phyloP scores from a whole-genome alignment of 2,329 filamentous ascomycete genomes.

The Harringtonia aguacate region DNA sequence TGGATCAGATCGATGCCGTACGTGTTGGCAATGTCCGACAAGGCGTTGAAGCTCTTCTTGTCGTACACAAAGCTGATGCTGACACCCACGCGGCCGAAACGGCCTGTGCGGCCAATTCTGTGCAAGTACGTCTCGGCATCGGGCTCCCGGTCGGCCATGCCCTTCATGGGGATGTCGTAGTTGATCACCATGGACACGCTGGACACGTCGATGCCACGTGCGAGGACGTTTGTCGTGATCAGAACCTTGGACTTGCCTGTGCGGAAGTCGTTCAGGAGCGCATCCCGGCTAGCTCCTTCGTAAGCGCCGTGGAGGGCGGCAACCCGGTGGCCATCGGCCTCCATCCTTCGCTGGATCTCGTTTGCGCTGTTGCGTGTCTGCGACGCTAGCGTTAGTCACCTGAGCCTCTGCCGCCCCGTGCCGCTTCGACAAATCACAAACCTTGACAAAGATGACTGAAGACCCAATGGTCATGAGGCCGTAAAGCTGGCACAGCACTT shows the following conservation, averaged over 20 bases:
- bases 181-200: constrained; percentile 98
- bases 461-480: constrained; percentile 93
- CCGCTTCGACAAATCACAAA: constrained; percentile 27
- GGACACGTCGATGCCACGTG: constrained; percentile 86
- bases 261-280: constrained; percentile 78
- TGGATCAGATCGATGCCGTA: constrained; percentile 74
- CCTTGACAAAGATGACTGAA: constrained; percentile 95
- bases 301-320: constrained; percentile 81
- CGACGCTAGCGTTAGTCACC: neutral
- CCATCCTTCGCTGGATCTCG: constrained; percentile 79
- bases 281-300: constrained; percentile 73
- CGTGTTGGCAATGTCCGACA: constrained; percentile 68
- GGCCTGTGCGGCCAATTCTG: constrained; percentile 91
- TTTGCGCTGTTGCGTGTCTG: constrained; percentile 78
- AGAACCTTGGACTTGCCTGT: constrained; percentile 84
- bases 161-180: constrained; percentile 76
- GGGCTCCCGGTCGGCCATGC: constrained; percentile 65
- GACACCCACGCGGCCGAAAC: constrained; percentile 93
- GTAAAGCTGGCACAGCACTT: constrained; percentile 83
- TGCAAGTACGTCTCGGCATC: constrained; percentile 96
- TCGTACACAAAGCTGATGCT: constrained; percentile 92
- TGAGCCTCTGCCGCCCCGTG: neutral
- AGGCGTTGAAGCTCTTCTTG: constrained; percentile 65
- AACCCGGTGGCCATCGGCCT: constrained; percentile 80
- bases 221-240: constrained; percentile 93